A percentile compares a stretch with the other conserved stretches of the same genome.
phyloP scores from a whole-genome alignment of 2,329 filamentous ascomycete species.

The Monilinia laxa region DNA sequence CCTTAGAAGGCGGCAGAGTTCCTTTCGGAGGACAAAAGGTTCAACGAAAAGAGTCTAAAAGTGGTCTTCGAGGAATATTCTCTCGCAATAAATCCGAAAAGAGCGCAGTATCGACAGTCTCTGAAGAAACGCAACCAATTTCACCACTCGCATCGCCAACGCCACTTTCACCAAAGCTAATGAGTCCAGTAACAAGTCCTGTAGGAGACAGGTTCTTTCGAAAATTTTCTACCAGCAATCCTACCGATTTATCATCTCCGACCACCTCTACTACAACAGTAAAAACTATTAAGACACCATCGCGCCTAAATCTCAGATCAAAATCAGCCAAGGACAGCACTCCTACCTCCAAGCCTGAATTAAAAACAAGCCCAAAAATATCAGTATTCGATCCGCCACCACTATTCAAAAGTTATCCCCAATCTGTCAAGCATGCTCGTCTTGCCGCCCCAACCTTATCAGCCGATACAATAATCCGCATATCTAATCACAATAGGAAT shows the following conservation, averaged over 20 bases:
- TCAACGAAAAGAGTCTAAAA: slow-evolving; percentile 34
- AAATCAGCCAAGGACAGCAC: slow-evolving; percentile 32
- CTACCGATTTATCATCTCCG: slow-evolving; percentile 24
- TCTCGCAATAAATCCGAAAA: slow-evolving; percentile 35
- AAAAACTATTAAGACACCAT: slow-evolving; percentile 26
- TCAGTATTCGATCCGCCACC: slow-evolving; percentile 66
- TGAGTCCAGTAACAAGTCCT: slow-evolving; percentile 28
- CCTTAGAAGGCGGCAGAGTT: slow-evolving; percentile 27
- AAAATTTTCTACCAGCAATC: slow-evolving; percentile 22
- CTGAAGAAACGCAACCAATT: slow-evolving; percentile 27
- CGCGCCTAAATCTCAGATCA: slow-evolving; percentile 34
- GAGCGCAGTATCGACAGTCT: slow-evolving; percentile 26
- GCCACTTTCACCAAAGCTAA: slow-evolving; percentile 25
- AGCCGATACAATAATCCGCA: slow-evolving; percentile 66
- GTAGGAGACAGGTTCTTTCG: slow-evolving; percentile 27
- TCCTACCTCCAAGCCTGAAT: slow-evolving; percentile 25
- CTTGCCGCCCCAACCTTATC: slow-evolving; percentile 66
- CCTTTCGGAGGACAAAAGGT: slow-evolving; percentile 33
- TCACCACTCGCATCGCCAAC: slow-evolving; percentile 6
- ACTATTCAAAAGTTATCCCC: slow-evolving; percentile 83
- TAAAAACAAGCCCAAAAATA: slow-evolving; percentile 30
- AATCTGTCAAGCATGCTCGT: slow-evolving; percentile 73
- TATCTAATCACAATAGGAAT: slow-evolving; percentile 53
- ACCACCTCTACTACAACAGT: slow-evolving; percentile 27
- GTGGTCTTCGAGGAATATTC: slow-evolving; percentile 38